Evolutionary conservation across 805 yeast genomes (phyloP).

Genomic region (Suhomyces faveliae): DNA sequence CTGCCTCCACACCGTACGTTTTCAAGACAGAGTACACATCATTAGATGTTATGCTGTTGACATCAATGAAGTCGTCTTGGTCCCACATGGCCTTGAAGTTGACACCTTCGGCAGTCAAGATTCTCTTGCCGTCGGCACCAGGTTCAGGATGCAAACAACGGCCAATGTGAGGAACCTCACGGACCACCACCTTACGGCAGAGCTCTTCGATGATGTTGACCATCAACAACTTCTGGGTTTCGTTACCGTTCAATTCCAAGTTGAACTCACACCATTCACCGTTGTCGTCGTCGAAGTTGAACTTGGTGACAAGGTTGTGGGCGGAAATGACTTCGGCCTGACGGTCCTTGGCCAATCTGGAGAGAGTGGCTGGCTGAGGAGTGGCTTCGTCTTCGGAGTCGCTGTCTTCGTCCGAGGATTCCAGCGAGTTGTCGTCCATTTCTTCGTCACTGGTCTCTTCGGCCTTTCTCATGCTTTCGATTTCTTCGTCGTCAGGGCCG

Average conservation of each 20-base stretch:
- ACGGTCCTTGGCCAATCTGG: slow-evolving; percentile 74
- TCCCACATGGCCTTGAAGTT: slow-evolving; percentile 98
- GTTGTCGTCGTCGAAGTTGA: slow-evolving; percentile 82
- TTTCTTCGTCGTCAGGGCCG: slow-evolving; percentile 92
- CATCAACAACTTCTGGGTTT: slow-evolving; percentile 91
- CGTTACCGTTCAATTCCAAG: slow-evolving; percentile 70
- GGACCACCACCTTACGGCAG: slow-evolving; percentile 85
- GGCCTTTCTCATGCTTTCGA: slow-evolving; percentile 83
- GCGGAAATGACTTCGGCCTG: slow-evolving; percentile 76
- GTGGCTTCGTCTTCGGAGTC: slow-evolving; percentile 26
- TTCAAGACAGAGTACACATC: slow-evolving; percentile 87
- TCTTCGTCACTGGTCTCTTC: slow-evolving; percentile 77
- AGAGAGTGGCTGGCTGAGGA: slow-evolving; percentile 25
- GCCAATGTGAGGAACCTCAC: slow-evolving; percentile 88
- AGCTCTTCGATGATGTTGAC: slow-evolving; percentile 92
- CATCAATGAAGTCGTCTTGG: slow-evolving; percentile 88
- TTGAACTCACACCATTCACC: slow-evolving; percentile 95
- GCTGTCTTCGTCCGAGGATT: slow-evolving; percentile 31
- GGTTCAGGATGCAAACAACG: slow-evolving; percentile 84
- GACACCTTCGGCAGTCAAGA: slow-evolving; percentile 94
- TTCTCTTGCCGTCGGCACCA: slow-evolving; percentile 61
- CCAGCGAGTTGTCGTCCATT: slow-evolving; percentile 33
- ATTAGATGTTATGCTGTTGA: slow-evolving; percentile 85
- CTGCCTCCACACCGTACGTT: slow-evolving; percentile 98
- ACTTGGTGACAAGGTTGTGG: slow-evolving; percentile 71